These are phyloP conservation scores for Boletus reticulatus DNA, from an alignment of 768 basidiomycete species.

Conservation along the genomic window DNA sequence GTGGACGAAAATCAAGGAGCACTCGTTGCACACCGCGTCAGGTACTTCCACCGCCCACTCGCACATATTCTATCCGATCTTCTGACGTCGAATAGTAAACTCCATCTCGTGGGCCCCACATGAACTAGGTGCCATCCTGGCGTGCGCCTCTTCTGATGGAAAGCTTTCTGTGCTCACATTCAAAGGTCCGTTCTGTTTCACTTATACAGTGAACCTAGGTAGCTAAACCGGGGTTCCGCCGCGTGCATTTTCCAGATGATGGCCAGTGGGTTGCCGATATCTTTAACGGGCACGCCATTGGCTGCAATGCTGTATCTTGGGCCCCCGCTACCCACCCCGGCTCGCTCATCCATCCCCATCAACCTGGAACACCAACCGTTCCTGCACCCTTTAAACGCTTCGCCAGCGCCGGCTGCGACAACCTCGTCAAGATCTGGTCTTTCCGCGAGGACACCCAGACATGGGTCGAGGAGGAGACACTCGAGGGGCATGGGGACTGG, in stretches of 20 bases:
- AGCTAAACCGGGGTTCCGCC: too few species aligned
- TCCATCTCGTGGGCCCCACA: slow-evolving; percentile 99
- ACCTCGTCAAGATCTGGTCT: slow-evolving; percentile 91
- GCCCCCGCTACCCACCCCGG: slow-evolving; percentile 88
- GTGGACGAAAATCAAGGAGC: slow-evolving; percentile 96
- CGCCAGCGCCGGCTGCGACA: slow-evolving; percentile 95
- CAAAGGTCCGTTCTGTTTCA: slow-evolving; percentile 66
- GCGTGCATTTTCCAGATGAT: slow-evolving; percentile 59
- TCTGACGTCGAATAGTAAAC: slow-evolving; percentile 62
- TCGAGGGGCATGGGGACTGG: slow-evolving; percentile 96
- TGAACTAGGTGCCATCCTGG: slow-evolving; percentile 93
- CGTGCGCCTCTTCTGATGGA: slow-evolving; percentile 96
- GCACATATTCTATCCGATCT: neutral
- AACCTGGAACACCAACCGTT: slow-evolving; percentile 35
- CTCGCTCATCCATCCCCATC: slow-evolving; percentile 73
- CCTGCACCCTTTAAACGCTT: slow-evolving; percentile 82
- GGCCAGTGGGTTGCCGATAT: slow-evolving; percentile 95
- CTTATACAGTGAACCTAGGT: neutral
- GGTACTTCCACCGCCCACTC: slow-evolving; percentile 47
- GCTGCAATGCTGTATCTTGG: slow-evolving; percentile 98
- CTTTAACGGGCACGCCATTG: slow-evolving; percentile 93
- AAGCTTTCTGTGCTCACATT: slow-evolving; percentile 95
- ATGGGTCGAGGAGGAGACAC: slow-evolving; percentile 87
- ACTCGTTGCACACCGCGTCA: slow-evolving; percentile 89
- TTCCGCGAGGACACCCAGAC: slow-evolving; percentile 84